Base-by-base conservation (phyloP, 345 rosid genomes). In the Citrus inodora region DNA sequence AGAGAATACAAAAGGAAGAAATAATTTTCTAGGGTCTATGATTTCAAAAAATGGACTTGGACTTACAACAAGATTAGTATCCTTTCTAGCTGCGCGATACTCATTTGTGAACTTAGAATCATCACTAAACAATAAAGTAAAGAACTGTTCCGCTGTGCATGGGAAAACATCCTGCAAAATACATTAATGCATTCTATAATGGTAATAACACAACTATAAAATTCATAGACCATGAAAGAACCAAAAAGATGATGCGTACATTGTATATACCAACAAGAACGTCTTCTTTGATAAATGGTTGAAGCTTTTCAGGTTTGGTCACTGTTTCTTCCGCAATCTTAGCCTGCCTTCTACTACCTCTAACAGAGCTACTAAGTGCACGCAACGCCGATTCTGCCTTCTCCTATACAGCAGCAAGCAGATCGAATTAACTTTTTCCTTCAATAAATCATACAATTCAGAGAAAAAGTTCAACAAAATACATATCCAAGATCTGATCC, bases 311-410 rank as follows among this genome's bases (percentile, higher is more conserved):
- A 78, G 85, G 81, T 80, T 83, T 87, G 35, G 87, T 77, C 48
- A 80, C 85, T 82, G 67, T 82, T 73, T 89, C 94, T 81, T 88
- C 89, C 30, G 86, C 91, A 79, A 80, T 76, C 78, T 83, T 82
- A 64, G 78, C 75, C 77, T 79, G 87, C 65, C 73, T 81, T 87
- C 79, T 82, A 82, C 85, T 83, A 78, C 92, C 87, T 86, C 82
- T 89, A 70, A 90, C 78, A 71, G 99, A 96, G 83, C 97, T 94
- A 84, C 99, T 94, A 63, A 87, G 92, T 53, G 99, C 99, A 86
- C 99, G 97, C 65, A 96, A 81, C 63, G 90, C 97, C 35, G 98
- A 96, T 70, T 92, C 94, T 71, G 89, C 95, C 79, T 83, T 86
- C 83, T 94, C 99, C 99, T 96, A 84, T 76, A 87, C 21, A 60